Evolutionary conservation across 495 filamentous ascomycete genomes (phyloP).

Genomic region (Letharia lupina): DNA sequence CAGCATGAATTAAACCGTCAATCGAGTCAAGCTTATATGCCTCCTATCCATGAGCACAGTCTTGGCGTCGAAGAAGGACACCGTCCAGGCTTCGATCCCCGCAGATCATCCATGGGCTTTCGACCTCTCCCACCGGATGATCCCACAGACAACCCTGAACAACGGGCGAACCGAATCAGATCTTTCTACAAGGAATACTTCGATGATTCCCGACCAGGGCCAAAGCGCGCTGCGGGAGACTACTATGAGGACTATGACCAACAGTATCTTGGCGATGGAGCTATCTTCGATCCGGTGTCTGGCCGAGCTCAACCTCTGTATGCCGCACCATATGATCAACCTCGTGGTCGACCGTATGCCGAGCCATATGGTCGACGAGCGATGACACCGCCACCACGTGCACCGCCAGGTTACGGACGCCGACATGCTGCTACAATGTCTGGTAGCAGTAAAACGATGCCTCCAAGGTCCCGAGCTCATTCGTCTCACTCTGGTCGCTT

Average conservation of each 20-base stretch:
- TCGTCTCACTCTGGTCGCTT: slow-evolving; percentile 58
- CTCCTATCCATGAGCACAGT: slow-evolving; percentile 29
- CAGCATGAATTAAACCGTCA: slow-evolving; percentile 13
- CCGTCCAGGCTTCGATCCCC: slow-evolving; percentile 49
- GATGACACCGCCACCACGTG: slow-evolving; percentile 90
- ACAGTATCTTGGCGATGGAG: slow-evolving; percentile 49
- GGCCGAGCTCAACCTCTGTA: slow-evolving; percentile 53
- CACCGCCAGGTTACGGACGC: slow-evolving; percentile 62
- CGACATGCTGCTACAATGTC: slow-evolving; percentile 43
- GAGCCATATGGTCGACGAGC: slow-evolving; percentile 80
- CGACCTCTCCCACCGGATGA: slow-evolving; percentile 88
- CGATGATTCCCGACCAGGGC: slow-evolving; percentile 64
- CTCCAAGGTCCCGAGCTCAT: slow-evolving; percentile 52
- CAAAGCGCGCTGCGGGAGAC: slow-evolving; percentile 36
- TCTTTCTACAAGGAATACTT: slow-evolving; percentile 99
- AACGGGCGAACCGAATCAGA: slow-evolving; percentile 89
- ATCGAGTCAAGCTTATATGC: slow-evolving; percentile 27
- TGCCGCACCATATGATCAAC: neutral
- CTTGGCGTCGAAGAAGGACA: slow-evolving; percentile 45
- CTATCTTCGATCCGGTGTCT: slow-evolving; percentile 63
- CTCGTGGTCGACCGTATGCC: slow-evolving; percentile 48
- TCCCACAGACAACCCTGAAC: slow-evolving; percentile 79
- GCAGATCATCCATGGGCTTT: slow-evolving; percentile 76
- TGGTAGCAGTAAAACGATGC: slow-evolving; percentile 37
- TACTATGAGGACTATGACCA: slow-evolving; percentile 66